These are phyloP conservation scores for Beverwykella pulmonaria DNA, from an alignment of 495 filamentous ascomycete species.

Conservation along the genomic window DNA sequence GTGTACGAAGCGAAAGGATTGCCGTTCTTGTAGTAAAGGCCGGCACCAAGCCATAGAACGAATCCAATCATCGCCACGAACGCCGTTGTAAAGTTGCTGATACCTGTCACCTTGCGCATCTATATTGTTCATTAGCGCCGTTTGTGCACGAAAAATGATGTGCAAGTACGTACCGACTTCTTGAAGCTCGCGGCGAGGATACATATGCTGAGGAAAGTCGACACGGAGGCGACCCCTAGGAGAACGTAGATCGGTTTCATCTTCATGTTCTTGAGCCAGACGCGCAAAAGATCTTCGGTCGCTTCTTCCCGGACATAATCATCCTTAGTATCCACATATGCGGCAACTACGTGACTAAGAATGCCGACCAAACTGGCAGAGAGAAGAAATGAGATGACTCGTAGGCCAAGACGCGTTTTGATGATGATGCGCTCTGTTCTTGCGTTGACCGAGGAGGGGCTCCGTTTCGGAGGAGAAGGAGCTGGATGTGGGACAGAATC, in stretches of 20 bases:
- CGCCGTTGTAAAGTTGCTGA: neutral
- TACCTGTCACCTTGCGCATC: neutral
- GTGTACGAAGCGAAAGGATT: neutral
- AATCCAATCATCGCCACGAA: neutral
- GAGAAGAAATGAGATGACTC: slow-evolving; percentile 2
- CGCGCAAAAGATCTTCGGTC: neutral
- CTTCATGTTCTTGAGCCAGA: neutral
- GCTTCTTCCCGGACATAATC: neutral
- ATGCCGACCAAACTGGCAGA: neutral
- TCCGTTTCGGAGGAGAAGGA: neutral
- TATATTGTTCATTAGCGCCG: neutral
- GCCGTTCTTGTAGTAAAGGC: neutral
- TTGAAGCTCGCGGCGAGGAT: neutral
- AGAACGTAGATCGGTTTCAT: neutral
- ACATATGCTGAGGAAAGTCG: neutral
- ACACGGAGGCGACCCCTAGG: neutral
- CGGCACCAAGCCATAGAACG: neutral
- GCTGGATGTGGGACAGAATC: neutral
- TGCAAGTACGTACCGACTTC: neutral
- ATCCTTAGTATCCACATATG: slow-evolving; percentile 4
- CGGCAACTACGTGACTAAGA: neutral
- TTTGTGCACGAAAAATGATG: neutral
- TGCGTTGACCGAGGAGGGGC: neutral
- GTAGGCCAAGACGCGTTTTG: neutral
- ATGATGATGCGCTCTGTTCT: neutral